Base-by-base conservation (phyloP, 228 moss, liverwort and hornwort genomes). In the Sphagnum fallax region DNA sequence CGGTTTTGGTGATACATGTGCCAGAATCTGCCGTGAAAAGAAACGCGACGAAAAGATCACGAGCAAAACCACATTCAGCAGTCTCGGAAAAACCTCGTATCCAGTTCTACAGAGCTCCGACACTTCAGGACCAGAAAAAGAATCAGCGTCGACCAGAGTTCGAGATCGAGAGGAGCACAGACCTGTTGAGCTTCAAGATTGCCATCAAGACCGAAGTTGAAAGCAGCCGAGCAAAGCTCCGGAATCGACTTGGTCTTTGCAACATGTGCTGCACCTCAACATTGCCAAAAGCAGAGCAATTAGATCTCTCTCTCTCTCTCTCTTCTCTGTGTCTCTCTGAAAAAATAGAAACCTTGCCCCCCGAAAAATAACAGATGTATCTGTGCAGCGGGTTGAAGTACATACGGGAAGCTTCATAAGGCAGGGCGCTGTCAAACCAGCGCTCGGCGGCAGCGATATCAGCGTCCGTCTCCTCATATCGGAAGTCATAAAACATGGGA, bases 381-480 rank as follows among this genome's bases (percentile, higher is more conserved):
- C 32, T 32, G 32, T 32, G 32, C 32, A 32, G 32, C 32, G 32
- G 32, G 32, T 32, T 9, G 10, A 52, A 8, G 53, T 48, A 70
- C 86, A 76, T 84, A 91, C 96, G 92, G 69, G 96, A 92, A 6
- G 86, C 96, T 72, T 89, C 92, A 51, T 91, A 91, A 3, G 89
- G 83, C 53, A 78, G 64, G 9, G 89, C 84, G 53, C 70, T 84
- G 5, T 55, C 81, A 14, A 96, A 88, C 96, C 96, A 96, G 68
- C 81, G 76, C 78, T 87, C 87, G 4, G 81, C 87, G 0, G 50
- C 48, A 5, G 72, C 67, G 10, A 87, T 76, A 69, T 87, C 87
- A 49, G 70, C 78, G 18, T 81, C 67, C 11, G 87, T 87, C 60
- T 87, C 87, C 65, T 81, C 80, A 49, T 83, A 87, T 0, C 78